Base-by-base conservation (phyloP, 768 basidiomycete species). In the Naganishia friedmannii region DNA sequence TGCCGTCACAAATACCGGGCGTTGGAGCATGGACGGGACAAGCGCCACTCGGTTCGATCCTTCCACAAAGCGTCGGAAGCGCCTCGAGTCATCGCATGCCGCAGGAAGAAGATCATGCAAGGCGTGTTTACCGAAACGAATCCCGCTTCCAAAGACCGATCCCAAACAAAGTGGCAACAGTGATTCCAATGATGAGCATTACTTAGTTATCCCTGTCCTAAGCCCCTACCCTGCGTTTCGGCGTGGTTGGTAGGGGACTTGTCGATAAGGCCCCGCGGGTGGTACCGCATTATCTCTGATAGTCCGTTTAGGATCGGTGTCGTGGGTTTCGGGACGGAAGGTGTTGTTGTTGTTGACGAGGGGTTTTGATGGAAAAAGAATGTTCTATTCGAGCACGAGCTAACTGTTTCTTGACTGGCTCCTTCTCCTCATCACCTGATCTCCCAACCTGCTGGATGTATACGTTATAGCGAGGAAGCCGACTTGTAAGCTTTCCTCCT, bases 401-500 rank as follows among this genome's bases (percentile, higher is more conserved):
- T 39, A 28, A 57, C 29, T 31, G 28, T 32, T 57, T 19, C 12
- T 23, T 21, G 2, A 57, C 29, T 19, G 7, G 31, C 19, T 26
- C 9, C 23, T 31, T 13, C 19, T 31, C 5, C 8, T n/a, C 15
- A 15, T 31, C 23, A 21, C 28, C 31, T 57, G 56, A 39, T 21
- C 19, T 8, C 29, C 7, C 31, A 28, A 31, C 37, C 7, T 31
- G 37, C 21, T 39, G 29, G 7, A 31, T 68, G 68, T 2, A 74
- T 75, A 53, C 53, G 32, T 2, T 45, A 67, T 57, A 71, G 74
- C 55, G 79, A 78, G 32, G 79, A 81, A 72, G 76, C 75, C 72
- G 77, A 77, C 69, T 81, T 81, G 79, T 81, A 71, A 76, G 79
- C 75, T 51, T 23, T 23, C 60, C 26, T 8, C n/a, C n/a, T n/a